Percentiles rank a stretch among this genome's conserved stretches.
These are phyloP conservation scores for Plasmodium reichenowi DNA, from an alignment of 169 alveolate genomes.

Conservation along the genomic window DNA sequence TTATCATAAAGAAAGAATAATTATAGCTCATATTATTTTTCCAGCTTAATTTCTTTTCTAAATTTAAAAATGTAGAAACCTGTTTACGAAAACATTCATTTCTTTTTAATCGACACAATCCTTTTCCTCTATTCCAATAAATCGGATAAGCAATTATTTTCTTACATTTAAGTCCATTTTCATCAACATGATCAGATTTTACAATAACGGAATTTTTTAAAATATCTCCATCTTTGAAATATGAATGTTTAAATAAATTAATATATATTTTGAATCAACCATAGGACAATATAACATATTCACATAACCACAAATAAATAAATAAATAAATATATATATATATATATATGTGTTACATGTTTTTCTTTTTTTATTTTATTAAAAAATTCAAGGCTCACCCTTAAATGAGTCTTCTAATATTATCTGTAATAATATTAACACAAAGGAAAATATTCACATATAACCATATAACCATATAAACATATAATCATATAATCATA, in stretches of 20 bases:
- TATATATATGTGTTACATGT: no score
- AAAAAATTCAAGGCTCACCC: slow-evolving; percentile 9
- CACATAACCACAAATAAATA: no score
- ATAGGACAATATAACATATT: background rate
- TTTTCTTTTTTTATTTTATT: no score
- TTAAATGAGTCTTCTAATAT: slow-evolving; percentile 18
- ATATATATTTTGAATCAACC: background rate
- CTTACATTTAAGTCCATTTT: slow-evolving; percentile 29
- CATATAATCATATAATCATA: no score
- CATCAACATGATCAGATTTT: slow-evolving; percentile 19
- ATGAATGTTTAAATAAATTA: background rate
- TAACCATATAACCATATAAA: no score
- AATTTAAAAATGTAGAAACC: slow-evolving; percentile 8
- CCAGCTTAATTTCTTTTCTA: slow-evolving; percentile 7
- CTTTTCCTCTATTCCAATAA: slow-evolving; percentile 26
- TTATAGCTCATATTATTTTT: slow-evolving; percentile 8
- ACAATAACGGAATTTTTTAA: slow-evolving; percentile 27
- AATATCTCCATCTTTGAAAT: slow-evolving; percentile 10
- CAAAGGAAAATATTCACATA: background rate
- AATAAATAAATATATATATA: no score
- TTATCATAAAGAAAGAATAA: slow-evolving; percentile 34
- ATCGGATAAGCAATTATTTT: slow-evolving; percentile 26
- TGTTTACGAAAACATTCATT: slow-evolving; percentile 36
- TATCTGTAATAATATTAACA: slow-evolving; percentile 6
- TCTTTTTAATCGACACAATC: slow-evolving; percentile 15